phyloP scores from a whole-genome alignment of 2,329 filamentous ascomycete species.

The Stagonosporopsis vannaccii region DNA sequence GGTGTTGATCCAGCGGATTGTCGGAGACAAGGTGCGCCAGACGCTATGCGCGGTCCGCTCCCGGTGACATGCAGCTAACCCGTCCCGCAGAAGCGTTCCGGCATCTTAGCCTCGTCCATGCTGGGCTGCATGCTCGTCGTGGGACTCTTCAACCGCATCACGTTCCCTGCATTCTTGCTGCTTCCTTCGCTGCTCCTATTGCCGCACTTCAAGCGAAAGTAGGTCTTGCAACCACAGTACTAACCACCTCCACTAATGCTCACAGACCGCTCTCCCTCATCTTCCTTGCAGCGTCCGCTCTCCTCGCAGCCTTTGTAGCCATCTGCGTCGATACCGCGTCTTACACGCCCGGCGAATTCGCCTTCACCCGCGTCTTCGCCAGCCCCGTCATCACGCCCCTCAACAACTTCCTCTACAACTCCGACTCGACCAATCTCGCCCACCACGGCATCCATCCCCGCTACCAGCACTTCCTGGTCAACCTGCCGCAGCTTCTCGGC shows the following conservation, averaged over 20 bases:
- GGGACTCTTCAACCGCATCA: slow-evolving; percentile 95
- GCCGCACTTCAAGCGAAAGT: slow-evolving; percentile 85
- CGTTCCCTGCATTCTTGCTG: slow-evolving; percentile 90
- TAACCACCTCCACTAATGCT: slow-evolving; percentile 13
- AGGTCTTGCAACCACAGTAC: slow-evolving; percentile 43
- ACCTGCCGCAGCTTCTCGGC: slow-evolving; percentile 61
- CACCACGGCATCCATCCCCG: slow-evolving; percentile 61
- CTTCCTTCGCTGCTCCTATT: slow-evolving; percentile 84
- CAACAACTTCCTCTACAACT: slow-evolving; percentile 63
- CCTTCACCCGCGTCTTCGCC: slow-evolving; percentile 68
- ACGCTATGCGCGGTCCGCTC: slow-evolving; percentile 42
- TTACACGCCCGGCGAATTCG: slow-evolving; percentile 69
- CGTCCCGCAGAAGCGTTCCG: slow-evolving; percentile 70
- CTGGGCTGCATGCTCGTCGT: slow-evolving; percentile 84
- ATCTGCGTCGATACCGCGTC: slow-evolving; percentile 86
- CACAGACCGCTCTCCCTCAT: slow-evolving; percentile 65
- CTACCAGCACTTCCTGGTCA: slow-evolving; percentile 60
- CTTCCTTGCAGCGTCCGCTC: slow-evolving; percentile 69
- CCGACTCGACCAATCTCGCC: slow-evolving; percentile 57
- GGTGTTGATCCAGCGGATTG: slow-evolving; percentile 87
- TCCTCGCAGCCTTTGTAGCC: slow-evolving; percentile 74
- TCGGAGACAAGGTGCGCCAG: slow-evolving; percentile 71
- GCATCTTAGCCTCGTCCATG: slow-evolving; percentile 76
- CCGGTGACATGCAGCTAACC: slow-evolving; percentile 43
- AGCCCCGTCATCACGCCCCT: slow-evolving; percentile 60